A percentile compares a stretch with the other conserved stretches of the same genome.
Conservation (phyloP, 495 filamentous ascomycete genomes). For the Podospora pseudocomata region DNA sequence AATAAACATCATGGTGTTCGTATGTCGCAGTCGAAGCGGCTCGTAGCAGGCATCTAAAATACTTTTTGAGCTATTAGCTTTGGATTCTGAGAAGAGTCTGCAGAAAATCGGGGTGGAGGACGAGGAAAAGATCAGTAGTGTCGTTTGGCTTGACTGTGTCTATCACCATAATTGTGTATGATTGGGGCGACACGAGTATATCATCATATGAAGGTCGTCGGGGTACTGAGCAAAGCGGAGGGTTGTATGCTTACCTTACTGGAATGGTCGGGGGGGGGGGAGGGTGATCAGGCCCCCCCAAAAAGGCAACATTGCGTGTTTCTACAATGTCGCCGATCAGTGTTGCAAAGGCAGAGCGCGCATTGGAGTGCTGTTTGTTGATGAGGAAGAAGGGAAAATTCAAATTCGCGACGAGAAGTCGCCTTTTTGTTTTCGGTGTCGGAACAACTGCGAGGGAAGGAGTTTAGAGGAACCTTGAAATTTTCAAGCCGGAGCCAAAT, state of each 20-base stretch:
- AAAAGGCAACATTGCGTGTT: background rate
- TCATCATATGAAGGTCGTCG: conserved; percentile 66
- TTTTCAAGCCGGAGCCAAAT: background rate
- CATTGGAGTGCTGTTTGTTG: background rate
- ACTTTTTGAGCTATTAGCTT: conserved; percentile 26
- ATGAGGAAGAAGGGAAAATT: conserved; percentile 3
- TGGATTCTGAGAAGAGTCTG: conserved; percentile 3
- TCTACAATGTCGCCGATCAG: background rate
- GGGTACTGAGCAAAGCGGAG: conserved; percentile 2
- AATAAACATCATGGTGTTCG: conserved; percentile 46
- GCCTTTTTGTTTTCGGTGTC: conserved; percentile 18
- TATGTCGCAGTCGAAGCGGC: background rate
- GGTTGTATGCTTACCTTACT: conserved; percentile 30
- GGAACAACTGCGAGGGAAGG: conserved; percentile 17
- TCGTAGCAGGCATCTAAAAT: background rate
- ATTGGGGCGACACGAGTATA: conserved; percentile 85
- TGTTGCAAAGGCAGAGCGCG: background rate
- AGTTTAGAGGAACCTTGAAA: background rate
- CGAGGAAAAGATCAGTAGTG: conserved; percentile 56
- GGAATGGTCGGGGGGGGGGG: conserved; percentile 4
- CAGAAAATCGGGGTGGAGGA: background rate
- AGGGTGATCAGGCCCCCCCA: background rate
- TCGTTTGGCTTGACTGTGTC: conserved; percentile 93
- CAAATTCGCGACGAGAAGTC: conserved; percentile 4
- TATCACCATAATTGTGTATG: conserved; percentile 78